These are phyloP conservation scores for Naganishia antarctica DNA, from an alignment of 768 basidiomycete species.

Conservation along the genomic window DNA sequence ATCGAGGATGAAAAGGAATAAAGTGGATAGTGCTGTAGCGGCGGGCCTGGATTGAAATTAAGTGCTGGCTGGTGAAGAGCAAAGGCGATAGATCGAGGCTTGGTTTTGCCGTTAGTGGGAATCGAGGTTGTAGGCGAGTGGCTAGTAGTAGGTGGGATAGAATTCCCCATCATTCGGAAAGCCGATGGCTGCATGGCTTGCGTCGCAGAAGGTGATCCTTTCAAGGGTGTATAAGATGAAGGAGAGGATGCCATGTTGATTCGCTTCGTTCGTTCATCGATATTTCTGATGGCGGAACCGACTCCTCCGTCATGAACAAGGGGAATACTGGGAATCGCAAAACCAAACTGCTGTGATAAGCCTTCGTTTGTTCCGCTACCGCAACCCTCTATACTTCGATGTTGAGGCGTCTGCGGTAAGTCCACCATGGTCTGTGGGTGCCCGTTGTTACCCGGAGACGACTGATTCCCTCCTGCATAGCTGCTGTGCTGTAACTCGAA, in stretches of 20 bases:
- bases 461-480: background rate
- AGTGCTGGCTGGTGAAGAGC: background rate
- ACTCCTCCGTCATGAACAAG: background rate
- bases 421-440: background rate
- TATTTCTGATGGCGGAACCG: background rate
- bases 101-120: background rate
- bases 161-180: background rate
- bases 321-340: too few relatives aligned
- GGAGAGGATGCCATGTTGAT: slow-evolving; percentile 1
- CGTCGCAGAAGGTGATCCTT: background rate
- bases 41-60: slow-evolving; percentile 4
- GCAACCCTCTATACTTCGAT: background rate
- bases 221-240: background rate
- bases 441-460: background rate
- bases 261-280: background rate
- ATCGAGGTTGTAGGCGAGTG: background rate
- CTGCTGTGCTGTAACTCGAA: background rate
- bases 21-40: background rate
- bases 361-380: background rate
- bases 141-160: background rate
- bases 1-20: background rate
- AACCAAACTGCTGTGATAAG: background rate
- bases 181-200: slow-evolving; percentile 1
- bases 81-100: background rate
- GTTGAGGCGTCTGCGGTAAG: slow-evolving; percentile 6